Base-by-base conservation (phyloP, 441 rosid genomes). In the Pelargonium cotyledonis region DNA sequence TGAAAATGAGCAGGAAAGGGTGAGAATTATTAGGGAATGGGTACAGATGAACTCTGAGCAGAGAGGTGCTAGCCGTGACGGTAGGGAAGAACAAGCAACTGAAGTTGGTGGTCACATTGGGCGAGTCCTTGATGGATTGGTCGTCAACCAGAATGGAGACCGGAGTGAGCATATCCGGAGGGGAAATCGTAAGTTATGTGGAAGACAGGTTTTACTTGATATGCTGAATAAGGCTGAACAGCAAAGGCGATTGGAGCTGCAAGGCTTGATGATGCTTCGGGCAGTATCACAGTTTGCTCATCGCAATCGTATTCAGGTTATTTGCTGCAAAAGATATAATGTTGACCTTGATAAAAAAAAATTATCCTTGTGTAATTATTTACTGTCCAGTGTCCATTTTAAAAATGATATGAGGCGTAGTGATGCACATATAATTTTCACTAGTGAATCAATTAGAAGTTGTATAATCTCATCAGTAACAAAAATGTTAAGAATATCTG, bases 261-360 rank as follows among this genome's bases (percentile, higher is more conserved):
- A 84, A 69, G 84, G 81, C 55, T 78, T 94, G 78, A 57, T 76
- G 80, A 89, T 85, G 78, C 86, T 72, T 73, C 84, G 75, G 40
- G 87, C 94, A 70, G 99, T 94, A 57, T 83, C 99, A 44, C 84
- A 85, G 72, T 94, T 94, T 79, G 84, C 95, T 73, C 95, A 94
- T 76, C 91, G 95, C 61, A 85, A 89, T 79, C 95, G 91, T 70
- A 94, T 94, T 79, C 99, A 91, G 96, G 97, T 94, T 71, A 71
- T 74, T 68, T 75, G 53, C 55, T 16, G 5, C 35, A n/a, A 29
- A 47, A 23, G 44, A 46, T 63, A 41, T 68, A 40, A 12, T 49
- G 29, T 12, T 35, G 8, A 38, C 29, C 62, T n/a, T 18, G 46
- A 31, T 53, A n/a, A 31, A 31, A 4, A 4, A 4, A 4, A 4